These are phyloP conservation scores for Mucor circinelloides DNA, from an alignment of 371 early-diverging fungal genomes.

Conservation along the genomic window DNA sequence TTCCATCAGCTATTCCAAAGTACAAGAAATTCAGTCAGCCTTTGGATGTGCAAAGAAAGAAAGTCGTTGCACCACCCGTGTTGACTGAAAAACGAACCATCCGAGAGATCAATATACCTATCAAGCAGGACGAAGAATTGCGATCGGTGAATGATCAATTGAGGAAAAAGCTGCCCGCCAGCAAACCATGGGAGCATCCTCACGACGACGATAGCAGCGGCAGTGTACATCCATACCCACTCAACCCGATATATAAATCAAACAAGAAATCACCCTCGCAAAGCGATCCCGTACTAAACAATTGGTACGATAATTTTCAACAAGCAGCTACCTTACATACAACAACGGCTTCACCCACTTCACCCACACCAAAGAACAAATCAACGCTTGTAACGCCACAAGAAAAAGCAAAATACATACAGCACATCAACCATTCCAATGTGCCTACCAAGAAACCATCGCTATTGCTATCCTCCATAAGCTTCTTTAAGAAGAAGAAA, in stretches of 20 bases:
- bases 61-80: background rate
- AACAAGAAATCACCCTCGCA: constrained; percentile 1
- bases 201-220: background rate
- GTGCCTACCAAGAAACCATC: constrained; percentile 8
- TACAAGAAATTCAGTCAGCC: constrained; percentile 8
- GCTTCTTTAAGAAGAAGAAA: constrained; percentile 11
- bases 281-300: constrained; percentile 12
- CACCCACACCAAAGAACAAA: background rate
- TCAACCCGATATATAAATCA: constrained; percentile 8
- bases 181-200: background rate
- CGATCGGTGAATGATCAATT: constrained; percentile 13
- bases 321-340: background rate
- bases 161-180: background rate
- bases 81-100: background rate
- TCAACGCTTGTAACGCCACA: constrained; percentile 1
- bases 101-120: constrained; percentile 12
- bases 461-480: background rate
- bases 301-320: background rate
- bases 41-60: background rate
- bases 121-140: constrained; percentile 8
- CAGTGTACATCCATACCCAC: constrained; percentile 1
- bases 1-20: background rate
- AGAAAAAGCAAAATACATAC: background rate
- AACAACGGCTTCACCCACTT: background rate
- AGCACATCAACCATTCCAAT: background rate